A percentile compares a stretch with the other conserved stretches of the same genome.
phyloP scores from a whole-genome alignment of 2,329 filamentous ascomycete genomes.

The Cladosporium sp. region DNA sequence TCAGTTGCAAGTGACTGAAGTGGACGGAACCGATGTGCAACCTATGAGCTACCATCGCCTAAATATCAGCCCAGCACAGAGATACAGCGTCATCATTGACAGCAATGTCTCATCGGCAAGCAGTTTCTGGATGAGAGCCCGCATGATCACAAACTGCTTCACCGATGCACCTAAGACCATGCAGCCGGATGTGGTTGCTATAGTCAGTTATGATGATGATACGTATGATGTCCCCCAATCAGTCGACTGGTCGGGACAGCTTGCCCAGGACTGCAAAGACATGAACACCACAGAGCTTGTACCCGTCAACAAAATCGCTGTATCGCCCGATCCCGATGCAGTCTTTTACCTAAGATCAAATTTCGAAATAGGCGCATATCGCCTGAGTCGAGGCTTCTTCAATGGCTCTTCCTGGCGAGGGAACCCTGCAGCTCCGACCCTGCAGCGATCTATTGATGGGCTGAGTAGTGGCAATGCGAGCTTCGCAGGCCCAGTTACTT shows the following conservation, averaged over 20 bases:
- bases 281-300: slow-evolving; percentile 51
- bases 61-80: slow-evolving; percentile 67
- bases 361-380: slow-evolving; percentile 62
- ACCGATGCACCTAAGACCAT: slow-evolving; percentile 52
- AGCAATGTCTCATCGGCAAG: slow-evolving; percentile 46
- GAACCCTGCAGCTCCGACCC: slow-evolving; percentile 50
- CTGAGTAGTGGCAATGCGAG: slow-evolving; percentile 37
- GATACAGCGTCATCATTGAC: slow-evolving; percentile 66
- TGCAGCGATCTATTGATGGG: slow-evolving; percentile 55
- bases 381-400: slow-evolving; percentile 60
- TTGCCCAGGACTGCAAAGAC: slow-evolving; percentile 55
- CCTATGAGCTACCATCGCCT: slow-evolving; percentile 59
- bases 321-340: slow-evolving; percentile 53
- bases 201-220: slow-evolving; percentile 49
- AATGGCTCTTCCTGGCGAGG: slow-evolving; percentile 59
- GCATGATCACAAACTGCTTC: slow-evolving; percentile 64
- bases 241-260: slow-evolving; percentile 53
- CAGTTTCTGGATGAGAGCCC: slow-evolving; percentile 54
- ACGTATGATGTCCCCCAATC: slow-evolving; percentile 40
- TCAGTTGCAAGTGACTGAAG: slow-evolving; percentile 62
- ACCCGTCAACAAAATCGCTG: slow-evolving; percentile 48
- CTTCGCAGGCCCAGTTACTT: slow-evolving; percentile 24
- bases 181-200: slow-evolving; percentile 52
- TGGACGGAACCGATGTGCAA: slow-evolving; percentile 64
- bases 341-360: slow-evolving; percentile 59